These are phyloP conservation scores for Kalanchoe fedtschenkoi DNA, from an alignment of 164 flowering plant species.

Conservation along the genomic window DNA sequence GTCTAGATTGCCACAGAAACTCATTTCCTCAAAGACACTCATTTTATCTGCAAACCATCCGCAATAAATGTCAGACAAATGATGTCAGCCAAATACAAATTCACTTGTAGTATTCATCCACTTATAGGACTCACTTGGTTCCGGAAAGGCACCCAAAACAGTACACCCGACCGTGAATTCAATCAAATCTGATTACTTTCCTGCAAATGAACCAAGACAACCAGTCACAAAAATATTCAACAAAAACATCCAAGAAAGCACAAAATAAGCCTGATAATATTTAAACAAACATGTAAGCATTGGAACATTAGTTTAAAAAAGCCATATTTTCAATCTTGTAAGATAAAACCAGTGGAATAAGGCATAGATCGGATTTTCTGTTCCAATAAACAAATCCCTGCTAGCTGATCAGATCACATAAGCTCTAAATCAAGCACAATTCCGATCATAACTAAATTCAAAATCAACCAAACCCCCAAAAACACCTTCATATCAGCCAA, in stretches of 20 bases:
- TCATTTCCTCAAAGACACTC: conserved; percentile 28
- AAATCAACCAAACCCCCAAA: not conserved
- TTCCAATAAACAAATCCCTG: not conserved
- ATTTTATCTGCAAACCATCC: conserved; percentile 6
- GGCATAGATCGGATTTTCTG: not conserved
- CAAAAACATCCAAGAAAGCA: too few relatives aligned
- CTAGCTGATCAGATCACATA: conserved; percentile 2
- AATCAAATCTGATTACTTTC: not conserved
- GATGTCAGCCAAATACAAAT: too few relatives aligned
- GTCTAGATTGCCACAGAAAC: conserved; percentile 21
- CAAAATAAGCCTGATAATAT: too few relatives aligned
- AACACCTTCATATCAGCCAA: not conserved
- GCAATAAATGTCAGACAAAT: not conserved
- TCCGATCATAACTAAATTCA: not conserved
- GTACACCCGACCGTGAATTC: not conserved
- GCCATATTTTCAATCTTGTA: too few relatives aligned
- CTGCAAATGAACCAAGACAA: not conserved
- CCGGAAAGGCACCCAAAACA: not conserved
- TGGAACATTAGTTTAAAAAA: too few relatives aligned
- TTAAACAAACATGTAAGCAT: too few relatives aligned
- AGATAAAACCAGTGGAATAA: too few relatives aligned
- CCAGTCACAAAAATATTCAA: not conserved
- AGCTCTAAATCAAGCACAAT: not conserved
- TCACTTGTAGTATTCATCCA: too few relatives aligned
- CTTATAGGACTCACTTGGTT: too few relatives aligned